These are phyloP conservation scores for Dendrobium huoshanense DNA, from an alignment of 106 monocot species.

Conservation along the genomic window DNA sequence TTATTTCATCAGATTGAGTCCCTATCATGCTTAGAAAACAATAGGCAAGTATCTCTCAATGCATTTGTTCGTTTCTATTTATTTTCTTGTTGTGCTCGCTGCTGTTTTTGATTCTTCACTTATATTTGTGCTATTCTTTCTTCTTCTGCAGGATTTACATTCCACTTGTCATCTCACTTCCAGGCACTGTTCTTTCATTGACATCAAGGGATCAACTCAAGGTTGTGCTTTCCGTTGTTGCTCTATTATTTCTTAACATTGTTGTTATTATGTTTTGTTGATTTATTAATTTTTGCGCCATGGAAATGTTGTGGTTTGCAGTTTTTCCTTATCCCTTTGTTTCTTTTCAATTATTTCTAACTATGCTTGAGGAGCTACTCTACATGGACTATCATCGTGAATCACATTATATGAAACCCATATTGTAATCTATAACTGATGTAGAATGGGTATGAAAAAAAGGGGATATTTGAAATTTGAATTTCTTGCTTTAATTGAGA, in stretches of 20 bases:
- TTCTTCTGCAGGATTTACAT: conserved; percentile 38
- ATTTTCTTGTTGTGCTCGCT: background rate
- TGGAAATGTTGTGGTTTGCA: background rate
- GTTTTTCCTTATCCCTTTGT: background rate
- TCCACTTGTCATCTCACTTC: conserved; percentile 91
- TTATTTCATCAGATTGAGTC: conserved; percentile 84
- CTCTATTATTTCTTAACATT: background rate
- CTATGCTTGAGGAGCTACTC: background rate
- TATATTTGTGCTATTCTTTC: conserved; percentile 6
- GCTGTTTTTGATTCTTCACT: background rate
- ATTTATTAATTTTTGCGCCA: background rate
- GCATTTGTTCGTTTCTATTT: background rate
- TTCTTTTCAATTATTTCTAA: conserved; percentile 1
- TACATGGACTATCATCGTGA: background rate
- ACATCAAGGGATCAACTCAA: conserved; percentile 78
- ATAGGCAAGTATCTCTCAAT: conserved; percentile 31
- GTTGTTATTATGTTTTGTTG: background rate
- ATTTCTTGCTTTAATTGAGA: no score
- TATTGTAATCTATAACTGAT: background rate
- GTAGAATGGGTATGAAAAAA: no score
- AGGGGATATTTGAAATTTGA: no score
- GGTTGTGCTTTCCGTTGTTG: conserved; percentile 18
- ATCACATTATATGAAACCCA: background rate
- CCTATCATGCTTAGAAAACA: conserved; percentile 75
- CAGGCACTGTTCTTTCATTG: conserved; percentile 71